Evolutionary conservation across 2,329 filamentous ascomycete genomes (phyloP).

Genomic region (Pleurostoma richardsiae): DNA sequence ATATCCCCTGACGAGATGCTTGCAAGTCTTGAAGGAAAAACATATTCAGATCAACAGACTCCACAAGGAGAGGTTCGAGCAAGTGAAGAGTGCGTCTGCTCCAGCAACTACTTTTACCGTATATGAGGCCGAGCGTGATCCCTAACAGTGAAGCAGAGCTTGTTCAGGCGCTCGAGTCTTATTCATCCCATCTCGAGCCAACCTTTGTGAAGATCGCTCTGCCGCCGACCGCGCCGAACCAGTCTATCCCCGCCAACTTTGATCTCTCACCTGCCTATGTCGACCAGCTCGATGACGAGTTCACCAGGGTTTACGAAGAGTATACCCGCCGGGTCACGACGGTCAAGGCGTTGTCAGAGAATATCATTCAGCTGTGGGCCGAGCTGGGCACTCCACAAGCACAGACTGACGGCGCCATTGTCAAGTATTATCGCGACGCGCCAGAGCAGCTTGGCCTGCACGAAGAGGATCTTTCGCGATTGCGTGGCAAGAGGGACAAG

Average conservation of each 20-base stretch:
- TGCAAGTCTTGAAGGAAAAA: constrained; percentile 80
- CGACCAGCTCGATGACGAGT: constrained; percentile 80
- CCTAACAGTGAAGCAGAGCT: constrained; percentile 58
- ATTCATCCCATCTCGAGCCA: constrained; percentile 90
- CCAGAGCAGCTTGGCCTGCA: constrained; percentile 94
- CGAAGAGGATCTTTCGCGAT: constrained; percentile 72
- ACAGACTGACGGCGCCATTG: constrained; percentile 81
- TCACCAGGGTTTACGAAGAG: constrained; percentile 92
- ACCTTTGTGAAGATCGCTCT: constrained; percentile 82
- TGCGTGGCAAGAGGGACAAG: constrained; percentile 73
- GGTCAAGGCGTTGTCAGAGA: constrained; percentile 70
- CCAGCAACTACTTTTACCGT: not conserved
- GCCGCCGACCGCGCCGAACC: constrained; percentile 73
- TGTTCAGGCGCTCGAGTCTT: constrained; percentile 88
- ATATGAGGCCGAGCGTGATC: no score
- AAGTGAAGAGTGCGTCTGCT: constrained; percentile 74
- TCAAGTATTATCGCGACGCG: constrained; percentile 83
- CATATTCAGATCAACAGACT: constrained; percentile 73
- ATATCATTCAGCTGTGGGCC: constrained; percentile 92
- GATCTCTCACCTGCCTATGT: constrained; percentile 91
- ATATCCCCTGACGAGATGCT: constrained; percentile 75
- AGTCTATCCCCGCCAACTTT: constrained; percentile 75
- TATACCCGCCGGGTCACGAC: constrained; percentile 77
- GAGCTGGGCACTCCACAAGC: constrained; percentile 92
- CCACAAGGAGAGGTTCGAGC: constrained; percentile 88